Base-by-base conservation (phyloP, 73 alveolate species). In the Blepharisma stoltei region DNA sequence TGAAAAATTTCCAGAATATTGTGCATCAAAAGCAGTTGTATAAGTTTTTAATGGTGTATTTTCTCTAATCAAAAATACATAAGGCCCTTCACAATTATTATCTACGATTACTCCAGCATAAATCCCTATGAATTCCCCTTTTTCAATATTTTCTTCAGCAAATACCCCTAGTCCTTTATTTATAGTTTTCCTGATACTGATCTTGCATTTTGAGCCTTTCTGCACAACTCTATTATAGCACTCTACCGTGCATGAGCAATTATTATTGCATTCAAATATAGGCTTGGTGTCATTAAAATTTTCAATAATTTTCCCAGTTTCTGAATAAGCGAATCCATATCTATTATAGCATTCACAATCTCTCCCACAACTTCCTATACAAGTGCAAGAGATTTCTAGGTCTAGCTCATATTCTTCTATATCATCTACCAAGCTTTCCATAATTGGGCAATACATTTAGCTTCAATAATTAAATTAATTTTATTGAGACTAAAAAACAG, bases 51-150 rank as follows among this genome's bases (percentile, higher is more conserved):
- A 14, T 25, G 73, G 73, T 8, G 73, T 60, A 60, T 60, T 60
- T 60, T 60, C 73, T 25, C 46, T 60, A 9, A 60, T 20, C 47
- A 14, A 38, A 60, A 60, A 60, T 3, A 60, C 73, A 60, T 18
- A 60, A 8, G 14, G 46, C 0, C 73, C 73, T 60, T 60, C 46
- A 60, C 46, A 8, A 0, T 60, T 11, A 25, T 5, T 25, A 60
- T 60, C 49, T 14, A 60, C 73, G 5, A 60, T 38, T 14, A 60
- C 46, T 60, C 73, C 73, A 25, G 73, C 73, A 60, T 60, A 60
- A 14, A 14, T 38, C 23, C 73, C 73, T 14, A 60, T 25, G 5
- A 60, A 60, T 9, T n/a, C 18, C 5, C 73, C 73, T 60, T 60
- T 60, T 20, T 20, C 23, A 25, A 60, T 60, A 18, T 60, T 25